phyloP scores from a whole-genome alignment of 2,329 filamentous ascomycete genomes.

The Aureobasidium sp. region DNA sequence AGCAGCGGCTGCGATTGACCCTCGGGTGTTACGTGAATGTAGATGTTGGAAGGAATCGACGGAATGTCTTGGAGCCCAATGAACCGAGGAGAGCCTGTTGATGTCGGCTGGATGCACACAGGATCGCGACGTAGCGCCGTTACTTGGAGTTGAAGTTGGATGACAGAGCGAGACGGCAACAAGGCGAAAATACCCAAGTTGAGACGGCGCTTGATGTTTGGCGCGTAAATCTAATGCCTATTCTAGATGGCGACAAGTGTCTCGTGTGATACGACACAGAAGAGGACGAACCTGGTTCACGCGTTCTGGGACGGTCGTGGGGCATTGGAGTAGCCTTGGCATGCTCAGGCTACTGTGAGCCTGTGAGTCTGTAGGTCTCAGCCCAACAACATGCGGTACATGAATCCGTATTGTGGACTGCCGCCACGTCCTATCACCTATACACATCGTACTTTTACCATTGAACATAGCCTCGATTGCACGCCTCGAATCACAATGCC shows the following conservation, averaged over 20 bases:
- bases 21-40: neutral
- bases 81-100: conserved; percentile 5
- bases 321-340: neutral
- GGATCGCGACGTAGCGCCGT: neutral
- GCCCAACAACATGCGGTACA: neutral
- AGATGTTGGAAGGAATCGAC: neutral
- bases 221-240: conserved; percentile 6
- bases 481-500: neutral
- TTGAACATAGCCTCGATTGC: neutral
- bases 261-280: conserved; percentile 3
- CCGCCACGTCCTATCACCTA: too few species aligned
- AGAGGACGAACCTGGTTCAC: conserved; percentile 8
- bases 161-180: neutral
- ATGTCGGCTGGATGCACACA: conserved; percentile 6
- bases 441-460: neutral
- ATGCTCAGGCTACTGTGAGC: neutral
- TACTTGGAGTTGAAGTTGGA: neutral
- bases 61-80: conserved; percentile 10
- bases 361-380: neutral
- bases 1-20: neutral
- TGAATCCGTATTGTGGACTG: neutral
- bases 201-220: neutral
- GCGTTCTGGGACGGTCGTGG: neutral
- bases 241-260: neutral
- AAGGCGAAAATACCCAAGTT: neutral